Evolutionary conservation across 1,139 yeast genomes (phyloP).

Genomic region (Lodderomyces pseudojiufengensis): DNA sequence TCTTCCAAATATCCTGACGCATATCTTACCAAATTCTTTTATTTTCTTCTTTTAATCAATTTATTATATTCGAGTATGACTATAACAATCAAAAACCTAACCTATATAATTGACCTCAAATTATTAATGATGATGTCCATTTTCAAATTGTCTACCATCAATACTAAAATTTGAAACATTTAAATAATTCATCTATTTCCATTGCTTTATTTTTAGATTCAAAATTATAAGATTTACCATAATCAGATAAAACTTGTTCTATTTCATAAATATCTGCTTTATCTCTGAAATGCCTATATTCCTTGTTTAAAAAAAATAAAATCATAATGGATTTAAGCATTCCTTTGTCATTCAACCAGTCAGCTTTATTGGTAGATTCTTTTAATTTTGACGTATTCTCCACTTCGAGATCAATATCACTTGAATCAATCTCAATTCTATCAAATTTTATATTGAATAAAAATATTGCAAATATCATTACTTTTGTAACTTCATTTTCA

Average conservation of each 20-base stretch:
- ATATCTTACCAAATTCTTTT: no score
- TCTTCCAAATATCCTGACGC: no score
- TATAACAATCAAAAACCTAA: no score
- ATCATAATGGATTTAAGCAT: slow-evolving; percentile 18
- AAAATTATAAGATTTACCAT: slow-evolving; percentile 10
- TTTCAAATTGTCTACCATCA: not conserved
- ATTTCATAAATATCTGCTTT: slow-evolving; percentile 13
- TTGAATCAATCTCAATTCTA: slow-evolving; percentile 1
- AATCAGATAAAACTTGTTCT: slow-evolving; percentile 13
- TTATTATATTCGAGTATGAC: no score
- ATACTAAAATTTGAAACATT: slow-evolving; percentile 12
- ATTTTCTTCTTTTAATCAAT: no score
- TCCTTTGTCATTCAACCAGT: slow-evolving; percentile 5
- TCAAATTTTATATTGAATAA: slow-evolving; percentile 16
- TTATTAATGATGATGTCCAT: no score
- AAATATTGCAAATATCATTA: slow-evolving; percentile 21
- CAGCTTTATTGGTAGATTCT: not conserved
- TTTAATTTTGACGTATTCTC: no score
- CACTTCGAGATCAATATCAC: no score
- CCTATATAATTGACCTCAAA: no score
- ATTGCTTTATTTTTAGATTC: slow-evolving; percentile 7
- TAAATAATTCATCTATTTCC: slow-evolving; percentile 15
- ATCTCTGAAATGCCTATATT: slow-evolving; percentile 16
- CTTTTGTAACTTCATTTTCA: slow-evolving; percentile 16
- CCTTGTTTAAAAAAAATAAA: slow-evolving; percentile 20